Percentiles rank a stretch among this genome's conserved stretches.
These are phyloP conservation scores for Saccharomyces hybrid DNA, from an alignment of 1,139 yeast genomes.

Conservation along the genomic window DNA sequence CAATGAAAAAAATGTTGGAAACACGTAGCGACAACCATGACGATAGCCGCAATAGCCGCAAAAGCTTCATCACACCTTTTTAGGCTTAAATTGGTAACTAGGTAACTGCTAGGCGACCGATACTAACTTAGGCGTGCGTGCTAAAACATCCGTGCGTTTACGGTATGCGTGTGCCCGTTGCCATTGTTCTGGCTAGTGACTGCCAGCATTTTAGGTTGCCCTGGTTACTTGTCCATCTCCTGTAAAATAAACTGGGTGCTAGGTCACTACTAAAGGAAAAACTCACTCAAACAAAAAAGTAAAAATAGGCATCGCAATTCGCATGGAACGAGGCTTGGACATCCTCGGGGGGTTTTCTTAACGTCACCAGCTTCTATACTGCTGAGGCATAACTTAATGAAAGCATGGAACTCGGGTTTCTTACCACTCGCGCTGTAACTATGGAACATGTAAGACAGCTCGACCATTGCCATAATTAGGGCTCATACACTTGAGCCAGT, in stretches of 20 bases:
- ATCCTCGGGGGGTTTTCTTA: neutral
- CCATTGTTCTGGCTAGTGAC: neutral
- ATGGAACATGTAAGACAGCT: neutral
- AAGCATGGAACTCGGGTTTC: neutral
- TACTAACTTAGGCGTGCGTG: neutral
- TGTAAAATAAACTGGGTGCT: neutral
- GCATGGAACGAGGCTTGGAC: neutral
- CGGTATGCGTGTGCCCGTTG: neutral
- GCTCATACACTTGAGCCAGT: neutral
- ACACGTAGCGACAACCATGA: neutral
- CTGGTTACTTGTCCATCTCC: neutral
- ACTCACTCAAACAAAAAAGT: neutral
- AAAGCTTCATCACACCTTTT: neutral
- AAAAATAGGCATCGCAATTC: neutral
- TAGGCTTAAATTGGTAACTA: neutral
- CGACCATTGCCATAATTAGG: neutral
- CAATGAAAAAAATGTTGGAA: neutral
- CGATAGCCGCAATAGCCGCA: neutral
- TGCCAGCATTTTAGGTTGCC: neutral
- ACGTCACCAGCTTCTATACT: neutral
- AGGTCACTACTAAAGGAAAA: neutral
- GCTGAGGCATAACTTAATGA: neutral
- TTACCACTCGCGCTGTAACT: neutral
- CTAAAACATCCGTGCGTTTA: neutral
- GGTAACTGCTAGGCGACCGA: neutral